A percentile compares a stretch with the other conserved stretches of the same genome.
These are phyloP conservation scores for Diutina ranongensis DNA, from an alignment of 1,139 yeast species.

Conservation along the genomic window DNA sequence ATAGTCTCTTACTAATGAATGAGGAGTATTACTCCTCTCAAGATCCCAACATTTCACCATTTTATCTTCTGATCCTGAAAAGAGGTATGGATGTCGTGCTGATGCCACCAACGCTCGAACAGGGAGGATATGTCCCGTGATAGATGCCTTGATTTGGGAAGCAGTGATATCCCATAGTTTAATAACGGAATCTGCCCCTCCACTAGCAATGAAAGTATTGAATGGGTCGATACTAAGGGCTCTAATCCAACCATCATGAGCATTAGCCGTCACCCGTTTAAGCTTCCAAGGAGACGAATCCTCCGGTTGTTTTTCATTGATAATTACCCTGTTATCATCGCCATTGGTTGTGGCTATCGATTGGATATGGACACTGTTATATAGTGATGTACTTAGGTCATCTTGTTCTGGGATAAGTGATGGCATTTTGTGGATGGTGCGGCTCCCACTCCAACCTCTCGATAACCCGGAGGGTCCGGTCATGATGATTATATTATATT, in stretches of 20 bases:
- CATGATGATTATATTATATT: too few relatives aligned
- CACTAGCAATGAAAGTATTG: slow-evolving; percentile 41
- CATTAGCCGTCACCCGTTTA: slow-evolving; percentile 17
- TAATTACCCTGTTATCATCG: not conserved
- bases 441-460: too few relatives aligned
- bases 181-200: slow-evolving; percentile 79
- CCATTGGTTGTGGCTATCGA: not conserved
- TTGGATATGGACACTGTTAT: not conserved
- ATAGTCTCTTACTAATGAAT: slow-evolving; percentile 50
- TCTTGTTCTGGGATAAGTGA: not conserved
- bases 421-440: not conserved
- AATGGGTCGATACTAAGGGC: slow-evolving; percentile 76
- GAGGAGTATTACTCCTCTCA: slow-evolving; percentile 59
- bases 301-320: not conserved
- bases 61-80: slow-evolving; percentile 90
- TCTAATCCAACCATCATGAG: slow-evolving; percentile 92
- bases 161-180: slow-evolving; percentile 86
- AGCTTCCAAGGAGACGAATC: not conserved
- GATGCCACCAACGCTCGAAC: slow-evolving; percentile 72
- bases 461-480: too few relatives aligned
- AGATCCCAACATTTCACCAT: slow-evolving; percentile 95
- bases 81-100: slow-evolving; percentile 71
- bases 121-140: slow-evolving; percentile 88
- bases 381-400: not conserved
- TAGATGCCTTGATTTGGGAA: slow-evolving; percentile 56